Base-by-base conservation (phyloP, 2,329 filamentous ascomycete species). In the Ilyonectria robusta region DNA sequence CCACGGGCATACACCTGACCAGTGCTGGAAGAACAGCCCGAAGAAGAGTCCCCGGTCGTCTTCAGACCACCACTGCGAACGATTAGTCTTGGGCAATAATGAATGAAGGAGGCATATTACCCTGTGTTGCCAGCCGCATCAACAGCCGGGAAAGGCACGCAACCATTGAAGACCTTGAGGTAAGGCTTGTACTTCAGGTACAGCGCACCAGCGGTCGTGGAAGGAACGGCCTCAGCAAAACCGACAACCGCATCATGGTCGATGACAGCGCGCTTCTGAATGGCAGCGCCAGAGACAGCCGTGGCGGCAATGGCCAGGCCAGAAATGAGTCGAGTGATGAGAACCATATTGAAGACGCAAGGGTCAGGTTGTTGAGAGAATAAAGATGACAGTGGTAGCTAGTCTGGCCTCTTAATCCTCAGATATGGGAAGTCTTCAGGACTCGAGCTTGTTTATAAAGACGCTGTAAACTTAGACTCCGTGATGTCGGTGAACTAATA, bases 101-200 rank as follows among this genome's bases (percentile, higher is more conserved):
- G 6, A 8, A 17, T 15, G 31, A 1, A 4, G 17, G 8, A 21
- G 29, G 4, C 23, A 31, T 48, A 58, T 51, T 67, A 76, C 73
- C 70, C 79, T 17, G 86, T 90, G 70, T 91, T 83, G 2, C 89
- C 89, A 0, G 80, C 77, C 0, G 83, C 82, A 68, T 91, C 86
- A 1, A 91, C 89, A 1, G 86, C 89, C 0, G 89, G 88, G 73
- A 89, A 91, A 0, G 89, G 88, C 9, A 91, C 89, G 64, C 89
- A 92, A 65, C 89, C 89, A 70, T 87, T 87, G 33, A 84, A 81
- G 6, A 90, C 85, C n/a, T 74, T 73, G 35, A 81, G 71, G 65
- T 73, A 79, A 11, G 79, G 79, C 70, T 80, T 78, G 71, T 78
- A 79, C 70, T 78, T 80, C n/a, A 77, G 71, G 56, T 78, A 79